Base-by-base conservation (phyloP, 2,329 filamentous ascomycete species). In the Dactylellina drechsleri region DNA sequence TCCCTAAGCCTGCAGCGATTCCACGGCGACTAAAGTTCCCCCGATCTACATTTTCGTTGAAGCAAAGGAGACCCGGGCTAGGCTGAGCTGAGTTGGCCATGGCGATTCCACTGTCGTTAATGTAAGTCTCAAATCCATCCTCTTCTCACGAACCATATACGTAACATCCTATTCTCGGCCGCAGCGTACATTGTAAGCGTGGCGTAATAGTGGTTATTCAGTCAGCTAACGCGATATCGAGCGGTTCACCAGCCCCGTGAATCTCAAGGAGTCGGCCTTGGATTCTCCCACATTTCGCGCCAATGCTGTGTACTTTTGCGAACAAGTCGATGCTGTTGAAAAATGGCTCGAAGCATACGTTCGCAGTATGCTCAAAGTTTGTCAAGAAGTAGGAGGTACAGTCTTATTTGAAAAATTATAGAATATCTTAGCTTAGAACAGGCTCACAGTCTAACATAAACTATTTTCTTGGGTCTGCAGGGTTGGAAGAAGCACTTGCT, bases 211-310 rank as follows among this genome's bases (percentile, higher is more conserved):
- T 36, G 10, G 31, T 36, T 36, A 36, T 36, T 10, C 31, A 10
- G 10, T 10, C 31, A 36, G 31, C 31, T 36, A 36, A 36, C 10
- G n/a, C 12, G 15, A 16, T 18, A 41, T 1, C 20, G 26, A 36
- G 23, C 20, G 18, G 20, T 10, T 52, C 53, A 28, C 40, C 78
- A 89, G 87, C 68, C 92, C 95, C 52, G 93, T 98, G 41, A 89
- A 90, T 76, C 87, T 98, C 79, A 95, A 94, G 83, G 95, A 99
- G 86, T 95, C 95, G 59, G 91, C 93, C 18, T 91, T 98, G 84
- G 95, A 99, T 83, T 97, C 93, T 45, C 95, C 95, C 26, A 96
- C 93, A 41, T 98, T 98, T 82, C 92, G 95, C 77, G 92, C 93
- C 54, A 92, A 92, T 20, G 88, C 92, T 49, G 84, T 91, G 54